A percentile compares a stretch with the other conserved stretches of the same genome.
Conservation (phyloP, 2,329 filamentous ascomycete species). For the Tolypocladium ophioglossoides region DNA sequence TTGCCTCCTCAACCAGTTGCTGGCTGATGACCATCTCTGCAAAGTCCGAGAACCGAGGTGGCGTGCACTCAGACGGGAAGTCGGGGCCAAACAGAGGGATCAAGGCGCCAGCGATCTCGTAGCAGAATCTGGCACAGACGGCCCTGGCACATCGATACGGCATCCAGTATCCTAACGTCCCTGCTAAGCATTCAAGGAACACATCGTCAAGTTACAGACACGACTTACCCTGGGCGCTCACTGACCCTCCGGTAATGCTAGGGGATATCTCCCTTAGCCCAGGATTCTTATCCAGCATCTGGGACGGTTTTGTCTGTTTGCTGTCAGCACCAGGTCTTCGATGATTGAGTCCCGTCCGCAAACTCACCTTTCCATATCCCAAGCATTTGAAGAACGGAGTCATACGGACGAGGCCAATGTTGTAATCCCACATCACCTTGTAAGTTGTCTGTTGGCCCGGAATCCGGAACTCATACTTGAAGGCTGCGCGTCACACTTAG, state of each 20-base stretch:
- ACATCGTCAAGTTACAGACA: neutral
- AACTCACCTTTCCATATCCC: constrained; percentile 69
- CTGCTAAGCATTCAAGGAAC: neutral
- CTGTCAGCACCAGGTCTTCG: neutral
- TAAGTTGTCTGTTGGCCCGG: constrained; percentile 58
- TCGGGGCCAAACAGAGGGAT: constrained; percentile 82
- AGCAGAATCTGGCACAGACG: constrained; percentile 83
- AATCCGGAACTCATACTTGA: constrained; percentile 71
- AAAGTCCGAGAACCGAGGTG: constrained; percentile 51
- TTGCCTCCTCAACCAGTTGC: constrained; percentile 41
- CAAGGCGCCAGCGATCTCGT: constrained; percentile 69
- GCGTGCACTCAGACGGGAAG: constrained; percentile 65
- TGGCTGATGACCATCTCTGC: constrained; percentile 56
- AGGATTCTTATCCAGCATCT: constrained; percentile 66
- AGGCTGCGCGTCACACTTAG: constrained; percentile 41
- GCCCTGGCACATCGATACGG: constrained; percentile 79
- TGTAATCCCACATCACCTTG: constrained; percentile 94
- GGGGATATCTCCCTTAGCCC: constrained; percentile 84
- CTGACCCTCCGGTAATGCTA: constrained; percentile 87
- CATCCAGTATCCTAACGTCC: constrained; percentile 82
- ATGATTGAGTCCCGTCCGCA: neutral
- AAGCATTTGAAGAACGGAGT: constrained; percentile 91
- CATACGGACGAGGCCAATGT: constrained; percentile 84
- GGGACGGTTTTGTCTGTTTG: constrained; percentile 71
- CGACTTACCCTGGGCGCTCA: constrained; percentile 72